phyloP scores from a whole-genome alignment of 2,329 filamentous ascomycete species.

The Fusarium sp. region DNA sequence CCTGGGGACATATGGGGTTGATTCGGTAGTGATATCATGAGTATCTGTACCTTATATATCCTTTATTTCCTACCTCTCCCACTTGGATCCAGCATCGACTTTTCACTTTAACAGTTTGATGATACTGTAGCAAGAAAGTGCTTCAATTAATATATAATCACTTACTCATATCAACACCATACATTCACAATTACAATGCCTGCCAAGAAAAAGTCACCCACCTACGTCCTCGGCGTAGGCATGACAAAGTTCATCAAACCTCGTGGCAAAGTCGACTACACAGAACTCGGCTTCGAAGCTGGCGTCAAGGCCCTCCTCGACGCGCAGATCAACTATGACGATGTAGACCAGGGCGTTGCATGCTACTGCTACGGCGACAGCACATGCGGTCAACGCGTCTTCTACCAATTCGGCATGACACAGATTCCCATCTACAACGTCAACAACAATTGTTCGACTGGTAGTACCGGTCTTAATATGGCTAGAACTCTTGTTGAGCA shows the following conservation, averaged over 20 bases:
- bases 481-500: conserved; percentile 81
- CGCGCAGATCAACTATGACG: conserved; percentile 94
- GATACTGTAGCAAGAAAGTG: conserved; percentile 24
- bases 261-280: conserved; percentile 92
- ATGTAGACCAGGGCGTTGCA: conserved; percentile 94
- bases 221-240: conserved; percentile 95
- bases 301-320: conserved; percentile 87
- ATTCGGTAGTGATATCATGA: conserved; percentile 11
- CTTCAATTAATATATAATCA: neutral
- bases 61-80: neutral
- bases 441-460: conserved; percentile 98
- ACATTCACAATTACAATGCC: conserved; percentile 54
- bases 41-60: neutral
- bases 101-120: neutral
- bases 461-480: conserved; percentile 90
- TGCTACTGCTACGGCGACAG: conserved; percentile 98
- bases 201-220: conserved; percentile 62
- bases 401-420: conserved; percentile 99
- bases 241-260: conserved; percentile 99
- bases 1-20: no score
- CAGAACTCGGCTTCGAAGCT: conserved; percentile 92
- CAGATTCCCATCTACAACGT: conserved; percentile 97
- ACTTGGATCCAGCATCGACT: neutral
- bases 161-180: neutral
- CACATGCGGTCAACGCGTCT: conserved; percentile 94